A percentile compares a stretch with the other conserved stretches of the same genome.
Conservation (phyloP, 164 flowering plant species). For the Brasenia schreberi region DNA sequence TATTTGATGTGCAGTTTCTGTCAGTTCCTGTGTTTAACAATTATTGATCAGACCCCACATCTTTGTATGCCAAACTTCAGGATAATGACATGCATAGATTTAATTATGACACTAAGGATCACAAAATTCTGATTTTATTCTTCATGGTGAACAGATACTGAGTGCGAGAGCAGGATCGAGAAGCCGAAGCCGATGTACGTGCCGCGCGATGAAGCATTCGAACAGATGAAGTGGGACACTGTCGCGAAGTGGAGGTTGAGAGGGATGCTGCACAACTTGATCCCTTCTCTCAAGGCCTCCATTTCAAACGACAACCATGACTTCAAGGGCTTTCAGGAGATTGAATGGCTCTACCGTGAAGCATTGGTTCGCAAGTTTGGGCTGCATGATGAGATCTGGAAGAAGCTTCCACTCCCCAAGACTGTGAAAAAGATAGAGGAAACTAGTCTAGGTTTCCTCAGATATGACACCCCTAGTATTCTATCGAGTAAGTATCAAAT, state of each 20-base stretch:
- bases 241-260: conserved; percentile 57
- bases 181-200: conserved; percentile 85
- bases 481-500: conserved; percentile 47
- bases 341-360: conserved; percentile 70
- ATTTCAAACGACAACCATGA: conserved; percentile 56
- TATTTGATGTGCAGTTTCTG: no score
- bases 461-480: conserved; percentile 68
- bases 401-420: conserved; percentile 61
- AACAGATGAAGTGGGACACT: conserved; percentile 60
- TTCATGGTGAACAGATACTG: conserved; percentile 28
- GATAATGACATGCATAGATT: no score
- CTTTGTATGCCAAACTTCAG: no score
- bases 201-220: conserved; percentile 92
- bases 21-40: no score
- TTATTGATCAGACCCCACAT: no score
- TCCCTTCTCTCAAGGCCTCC: conserved; percentile 59
- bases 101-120: no score
- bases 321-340: conserved; percentile 59
- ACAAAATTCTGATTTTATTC: no score
- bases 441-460: conserved; percentile 61
- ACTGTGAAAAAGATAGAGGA: conserved; percentile 38
- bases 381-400: conserved; percentile 47
- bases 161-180: conserved; percentile 73
- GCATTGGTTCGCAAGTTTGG: conserved; percentile 63
- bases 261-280: conserved; percentile 69